Conservation (phyloP, 495 filamentous ascomycete species). For the Lophiotrema nucula region DNA sequence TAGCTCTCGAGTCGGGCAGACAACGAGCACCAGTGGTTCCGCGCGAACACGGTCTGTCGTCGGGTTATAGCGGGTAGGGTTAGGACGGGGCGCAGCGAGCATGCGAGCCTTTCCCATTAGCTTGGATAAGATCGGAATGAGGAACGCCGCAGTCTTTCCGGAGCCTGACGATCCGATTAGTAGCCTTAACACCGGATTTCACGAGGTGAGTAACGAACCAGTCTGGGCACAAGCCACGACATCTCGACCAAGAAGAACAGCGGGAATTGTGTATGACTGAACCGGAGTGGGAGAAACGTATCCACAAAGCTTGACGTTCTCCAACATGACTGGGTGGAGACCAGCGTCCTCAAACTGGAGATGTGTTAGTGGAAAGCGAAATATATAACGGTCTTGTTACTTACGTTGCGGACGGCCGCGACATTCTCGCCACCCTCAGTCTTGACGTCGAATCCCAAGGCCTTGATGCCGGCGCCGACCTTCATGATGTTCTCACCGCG, state of each 20-base stretch:
- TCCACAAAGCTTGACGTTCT: conserved; percentile 70
- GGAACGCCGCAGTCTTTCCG: conserved; percentile 90
- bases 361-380: not conserved
- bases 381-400: conserved; percentile 7
- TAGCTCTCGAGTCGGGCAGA: conserved; percentile 86
- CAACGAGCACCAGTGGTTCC: conserved; percentile 81
- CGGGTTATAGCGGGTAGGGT: conserved; percentile 47
- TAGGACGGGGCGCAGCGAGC: conserved; percentile 72
- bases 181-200: not conserved
- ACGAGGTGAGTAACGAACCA: conserved; percentile 54
- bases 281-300: conserved; percentile 76
- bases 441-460: conserved; percentile 52
- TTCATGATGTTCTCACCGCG: conserved; percentile 49
- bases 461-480: conserved; percentile 45
- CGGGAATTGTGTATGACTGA: conserved; percentile 78
- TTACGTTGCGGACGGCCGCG: conserved; percentile 51
- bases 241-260: conserved; percentile 69
- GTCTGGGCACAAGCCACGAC: conserved; percentile 88
- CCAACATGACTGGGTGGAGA: conserved; percentile 77
- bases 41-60: conserved; percentile 54
- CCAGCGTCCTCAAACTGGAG: conserved; percentile 60
- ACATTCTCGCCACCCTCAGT: conserved; percentile 55
- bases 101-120: conserved; percentile 93
- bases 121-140: conserved; percentile 84
- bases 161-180: conserved; percentile 59